These are phyloP conservation scores for Lepiota brunneoincarnata DNA, from an alignment of 768 basidiomycete genomes.

Conservation along the genomic window DNA sequence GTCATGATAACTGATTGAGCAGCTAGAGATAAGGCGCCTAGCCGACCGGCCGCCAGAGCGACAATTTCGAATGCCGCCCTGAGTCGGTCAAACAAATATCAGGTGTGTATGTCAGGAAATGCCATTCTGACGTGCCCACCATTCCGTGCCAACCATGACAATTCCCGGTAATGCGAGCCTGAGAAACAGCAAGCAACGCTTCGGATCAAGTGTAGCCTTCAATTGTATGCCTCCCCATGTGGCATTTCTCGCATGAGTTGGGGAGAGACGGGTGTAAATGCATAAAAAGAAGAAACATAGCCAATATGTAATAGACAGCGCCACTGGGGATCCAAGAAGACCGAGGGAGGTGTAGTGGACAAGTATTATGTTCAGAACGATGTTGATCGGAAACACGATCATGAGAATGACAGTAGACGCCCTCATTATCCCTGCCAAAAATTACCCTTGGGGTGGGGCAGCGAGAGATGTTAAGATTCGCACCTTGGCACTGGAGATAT, in stretches of 20 bases:
- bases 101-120: neutral
- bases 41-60: conserved; percentile 69
- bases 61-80: conserved; percentile 86
- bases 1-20: conserved; percentile 48
- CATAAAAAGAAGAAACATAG: conserved; percentile 57
- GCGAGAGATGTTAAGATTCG: too few relatives aligned
- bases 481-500: conserved; percentile 58
- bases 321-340: conserved; percentile 63
- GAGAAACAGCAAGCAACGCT: conserved; percentile 56
- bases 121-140: conserved; percentile 36
- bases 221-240: conserved; percentile 65
- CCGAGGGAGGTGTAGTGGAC: conserved; percentile 64
- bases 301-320: conserved; percentile 71
- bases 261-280: conserved; percentile 46
- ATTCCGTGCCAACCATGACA: conserved; percentile 79
- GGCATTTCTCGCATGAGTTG: conserved; percentile 49
- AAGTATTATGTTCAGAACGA: conserved; percentile 55
- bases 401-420: conserved; percentile 64
- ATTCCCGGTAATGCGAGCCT: conserved; percentile 75
- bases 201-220: conserved; percentile 38
- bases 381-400: conserved; percentile 64
- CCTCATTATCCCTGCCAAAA: conserved; percentile 63
- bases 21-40: conserved; percentile 65
- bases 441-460: conserved; percentile 45
- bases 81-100: neutral